Base-by-base conservation (phyloP, 1,284 basidiomycete species). In the Ceratobasidium sp. region DNA sequence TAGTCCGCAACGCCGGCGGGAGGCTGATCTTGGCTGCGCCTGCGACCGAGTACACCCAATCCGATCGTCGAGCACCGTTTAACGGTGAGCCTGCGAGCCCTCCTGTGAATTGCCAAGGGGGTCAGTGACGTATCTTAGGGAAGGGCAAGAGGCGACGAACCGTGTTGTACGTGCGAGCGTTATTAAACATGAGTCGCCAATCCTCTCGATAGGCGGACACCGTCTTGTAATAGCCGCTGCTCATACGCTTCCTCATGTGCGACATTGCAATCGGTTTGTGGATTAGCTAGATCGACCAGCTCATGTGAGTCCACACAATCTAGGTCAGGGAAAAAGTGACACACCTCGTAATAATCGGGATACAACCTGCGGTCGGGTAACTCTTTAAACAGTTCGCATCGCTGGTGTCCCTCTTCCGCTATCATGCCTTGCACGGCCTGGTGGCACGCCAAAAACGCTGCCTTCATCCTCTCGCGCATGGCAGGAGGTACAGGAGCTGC, bases 131-230 rank as follows among this genome's bases (percentile, higher is more conserved):
- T 23, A 10, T 49, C 9, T 60, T 33, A 55, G 33, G 12, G 23
- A n/a, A 13, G 23, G n/a, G 18, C 20, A 33, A 49, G 60, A 64
- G 46, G n/a, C n/a, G 2, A 66, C 51, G 72, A 67, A 67, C 73
- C 73, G 3, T 3, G 85, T 97, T 95, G 87, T 96, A 97, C 56
- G 91, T 94, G 83, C 94, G 91, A 4, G 97, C 97, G 84, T 99
- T 99, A 84, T 91, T 89, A 85, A 97, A 97, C 93, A 99, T 96
- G 70, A 96, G 89, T 81, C 88, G 87, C 90, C 95, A 95, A 86
- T 99, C 97, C 69, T 91, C 90, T 73, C 90, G 89, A 87, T 93
- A 97, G 68, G 89, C 87, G 49, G 90, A 87, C 60, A 97, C 91
- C 60, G 87, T 91, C 86, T 95, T 95, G 88, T 97, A 95, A 77